Conservation (phyloP, 306 rosid species). For the Echinosophora koreensis region DNA sequence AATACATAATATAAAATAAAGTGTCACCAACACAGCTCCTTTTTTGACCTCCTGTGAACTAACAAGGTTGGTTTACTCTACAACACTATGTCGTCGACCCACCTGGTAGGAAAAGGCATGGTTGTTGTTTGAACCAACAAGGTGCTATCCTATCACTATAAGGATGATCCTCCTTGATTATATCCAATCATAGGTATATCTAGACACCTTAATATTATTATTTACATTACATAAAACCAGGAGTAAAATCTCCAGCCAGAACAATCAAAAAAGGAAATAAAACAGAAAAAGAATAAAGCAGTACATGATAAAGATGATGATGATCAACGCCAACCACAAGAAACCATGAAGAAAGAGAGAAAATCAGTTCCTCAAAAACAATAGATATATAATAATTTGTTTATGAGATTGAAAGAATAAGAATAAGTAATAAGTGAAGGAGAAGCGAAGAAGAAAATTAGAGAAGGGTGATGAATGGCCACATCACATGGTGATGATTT, state of each 20-base stretch:
- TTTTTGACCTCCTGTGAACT: slow-evolving; percentile 1
- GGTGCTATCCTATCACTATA: slow-evolving; percentile 16
- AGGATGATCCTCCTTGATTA: background rate
- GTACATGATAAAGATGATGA: slow-evolving; percentile 42
- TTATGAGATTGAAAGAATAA: slow-evolving; percentile 33
- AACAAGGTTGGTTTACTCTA: background rate
- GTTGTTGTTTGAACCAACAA: background rate
- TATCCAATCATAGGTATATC: background rate
- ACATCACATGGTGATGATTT: slow-evolving; percentile 50
- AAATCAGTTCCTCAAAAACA: slow-evolving; percentile 42
- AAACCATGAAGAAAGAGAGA: slow-evolving; percentile 28
- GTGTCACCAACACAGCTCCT: background rate
- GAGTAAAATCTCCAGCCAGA: slow-evolving; percentile 7
- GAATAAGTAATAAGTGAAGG: slow-evolving; percentile 16
- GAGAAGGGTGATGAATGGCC: slow-evolving; percentile 28
- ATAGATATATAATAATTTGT: slow-evolving; percentile 2
- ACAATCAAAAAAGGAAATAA: slow-evolving; percentile 15
- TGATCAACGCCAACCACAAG: slow-evolving; percentile 24
- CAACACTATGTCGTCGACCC: too few relatives aligned
- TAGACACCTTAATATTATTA: background rate
- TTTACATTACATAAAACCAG: background rate
- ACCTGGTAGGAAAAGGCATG: too few relatives aligned
- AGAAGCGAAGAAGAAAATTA: slow-evolving; percentile 49
- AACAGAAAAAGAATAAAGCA: slow-evolving; percentile 39
- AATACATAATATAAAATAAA: background rate